Evolutionary conservation across 1,284 basidiomycete species (phyloP), one percentile per base, ranked within the genome.

Genomic region (Bondarzewia mesenterica): DNA sequence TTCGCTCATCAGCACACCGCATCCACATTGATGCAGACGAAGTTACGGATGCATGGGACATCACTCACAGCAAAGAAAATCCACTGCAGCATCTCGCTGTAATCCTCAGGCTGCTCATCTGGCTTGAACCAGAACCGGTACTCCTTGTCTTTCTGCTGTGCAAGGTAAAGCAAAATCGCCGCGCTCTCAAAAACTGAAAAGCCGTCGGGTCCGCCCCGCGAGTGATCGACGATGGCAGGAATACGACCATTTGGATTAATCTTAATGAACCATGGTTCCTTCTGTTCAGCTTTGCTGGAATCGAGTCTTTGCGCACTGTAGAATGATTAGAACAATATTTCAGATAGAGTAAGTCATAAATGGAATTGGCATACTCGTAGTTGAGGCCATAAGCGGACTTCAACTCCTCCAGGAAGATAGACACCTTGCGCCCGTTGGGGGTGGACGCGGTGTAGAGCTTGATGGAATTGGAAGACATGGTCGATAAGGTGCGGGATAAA

Each of bases 31-130:
- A 32, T n/a, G n/a, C 29, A 32, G n/a, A 32, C 29, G 29, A 32
- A 32, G 12, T 7, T 15, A 15, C 4, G 12, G 3, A 25, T 16
- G 14, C 22, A 12, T 7, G 54, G 40, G 20, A 43, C 16, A 18
- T 22, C 7, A 60, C 77, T 54, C 57, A 79, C 78, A 35, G 75
- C 73, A 55, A 86, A 91, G 67, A 89, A 87, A 42, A 90, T 82
- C 89, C 88, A 92, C 58, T 86, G 84, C 16, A 86, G 59, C 62
- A 79, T 72, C 61, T 82, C 75, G 58, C 77, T 80, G 57, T 74
- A 51, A 21, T 65, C 60, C 48, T 67, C 57, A 15, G 68, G 57
- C 25, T 68, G 60, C 45, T 63, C 60, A 12, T 61, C 55, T 12
- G 60, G 60, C 56, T 68, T 59, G 61, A 76, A 78, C 53, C 64